Evolutionary conservation across 176 grass and related monocot genomes (phyloP).

Genomic region (Avena insularis): DNA sequence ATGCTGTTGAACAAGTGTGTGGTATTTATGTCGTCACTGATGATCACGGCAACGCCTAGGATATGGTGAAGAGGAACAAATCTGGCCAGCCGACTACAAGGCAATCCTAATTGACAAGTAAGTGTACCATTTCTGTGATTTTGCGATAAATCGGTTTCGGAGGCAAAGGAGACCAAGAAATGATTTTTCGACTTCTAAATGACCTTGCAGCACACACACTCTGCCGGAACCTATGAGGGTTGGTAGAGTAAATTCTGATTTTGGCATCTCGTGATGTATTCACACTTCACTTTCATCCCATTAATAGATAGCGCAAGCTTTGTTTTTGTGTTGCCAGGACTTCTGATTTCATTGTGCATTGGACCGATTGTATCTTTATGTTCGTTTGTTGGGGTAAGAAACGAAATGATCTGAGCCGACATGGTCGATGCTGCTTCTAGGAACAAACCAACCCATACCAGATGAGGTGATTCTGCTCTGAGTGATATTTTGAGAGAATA

Average conservation of each 20-base stretch:
- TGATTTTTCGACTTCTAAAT: background rate
- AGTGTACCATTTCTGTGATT: background rate
- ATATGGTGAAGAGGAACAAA: too few species aligned
- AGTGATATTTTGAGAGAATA: too few species aligned
- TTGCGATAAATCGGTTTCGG: background rate
- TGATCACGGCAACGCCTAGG: background rate
- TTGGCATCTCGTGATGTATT: too few species aligned
- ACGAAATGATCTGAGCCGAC: too few species aligned
- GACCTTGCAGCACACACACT: background rate
- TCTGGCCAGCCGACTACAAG: background rate
- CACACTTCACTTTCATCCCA: too few species aligned
- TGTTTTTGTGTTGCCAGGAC: background rate
- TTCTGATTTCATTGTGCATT: background rate
- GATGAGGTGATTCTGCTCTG: background rate
- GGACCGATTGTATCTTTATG: background rate
- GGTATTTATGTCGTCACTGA: conserved; percentile 88
- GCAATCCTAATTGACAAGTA: background rate
- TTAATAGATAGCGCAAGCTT: too few species aligned
- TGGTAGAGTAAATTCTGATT: too few species aligned
- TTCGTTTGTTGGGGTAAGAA: too few species aligned
- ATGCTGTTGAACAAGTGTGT: conserved; percentile 80
- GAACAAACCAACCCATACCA: background rate
- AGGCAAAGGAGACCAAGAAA: background rate
- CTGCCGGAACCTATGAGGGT: too few species aligned
- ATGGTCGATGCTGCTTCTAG: too few species aligned